Evolutionary conservation across 768 basidiomycete species (phyloP).

Genomic region (Sistotremastrum niveocremeum): DNA sequence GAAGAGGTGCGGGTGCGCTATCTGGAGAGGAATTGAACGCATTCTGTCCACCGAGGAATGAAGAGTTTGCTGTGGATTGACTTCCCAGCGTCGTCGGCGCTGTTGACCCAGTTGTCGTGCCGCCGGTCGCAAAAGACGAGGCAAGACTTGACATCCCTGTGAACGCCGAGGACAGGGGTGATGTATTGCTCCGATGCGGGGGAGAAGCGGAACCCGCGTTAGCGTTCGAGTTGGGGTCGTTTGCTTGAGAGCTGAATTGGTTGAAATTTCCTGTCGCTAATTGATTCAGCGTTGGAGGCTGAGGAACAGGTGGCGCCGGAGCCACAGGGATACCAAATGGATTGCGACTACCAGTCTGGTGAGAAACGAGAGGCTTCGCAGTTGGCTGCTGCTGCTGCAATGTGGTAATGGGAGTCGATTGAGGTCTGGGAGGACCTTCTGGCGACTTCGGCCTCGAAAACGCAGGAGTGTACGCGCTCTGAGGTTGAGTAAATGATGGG

Average conservation of each 20-base stretch:
- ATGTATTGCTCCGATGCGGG: constrained; percentile 11
- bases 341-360: constrained; percentile 90
- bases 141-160: constrained; percentile 56
- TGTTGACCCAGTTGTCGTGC: constrained; percentile 18
- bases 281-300: constrained; percentile 71
- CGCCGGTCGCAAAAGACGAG: constrained; percentile 55
- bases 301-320: constrained; percentile 47
- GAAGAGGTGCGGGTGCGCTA: constrained; percentile 15
- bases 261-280: constrained; percentile 36
- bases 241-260: neutral
- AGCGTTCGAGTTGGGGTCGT: neutral
- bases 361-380: constrained; percentile 60
- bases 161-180: constrained; percentile 21
- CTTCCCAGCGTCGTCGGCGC: constrained; percentile 14
- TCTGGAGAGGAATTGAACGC: constrained; percentile 1
- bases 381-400: constrained; percentile 13
- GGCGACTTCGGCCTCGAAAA: neutral
- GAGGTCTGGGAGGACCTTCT: constrained; percentile 1
- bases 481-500: neutral
- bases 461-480: neutral
- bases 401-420: constrained; percentile 4
- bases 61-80: constrained; percentile 4
- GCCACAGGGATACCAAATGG: constrained; percentile 75
- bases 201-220: constrained; percentile 11
- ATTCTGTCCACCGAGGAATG: constrained; percentile 3